These are phyloP conservation scores for Solanum corneliomulleri DNA, from an alignment of 257 asterid genomes.

Conservation along the genomic window DNA sequence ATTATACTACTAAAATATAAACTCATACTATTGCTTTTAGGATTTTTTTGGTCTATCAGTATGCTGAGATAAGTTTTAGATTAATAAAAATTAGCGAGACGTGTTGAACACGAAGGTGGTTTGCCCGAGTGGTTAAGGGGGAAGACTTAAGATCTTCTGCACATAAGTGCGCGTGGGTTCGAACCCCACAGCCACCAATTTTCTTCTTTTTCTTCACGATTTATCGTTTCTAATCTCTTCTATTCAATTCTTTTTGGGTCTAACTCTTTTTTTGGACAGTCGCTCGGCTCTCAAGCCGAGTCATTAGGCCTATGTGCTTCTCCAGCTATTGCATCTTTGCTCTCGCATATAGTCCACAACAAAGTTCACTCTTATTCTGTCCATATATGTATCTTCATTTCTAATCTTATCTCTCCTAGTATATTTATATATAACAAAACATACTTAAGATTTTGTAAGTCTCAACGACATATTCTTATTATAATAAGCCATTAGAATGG, in stretches of 20 bases:
- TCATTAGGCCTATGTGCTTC: too few species aligned
- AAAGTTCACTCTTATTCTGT: background rate
- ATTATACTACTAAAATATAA: background rate
- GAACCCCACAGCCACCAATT: conserved; percentile 22
- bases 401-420: too few species aligned
- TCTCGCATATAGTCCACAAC: too few species aligned
- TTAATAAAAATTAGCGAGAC: background rate
- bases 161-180: conserved; percentile 31
- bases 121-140: conserved; percentile 56
- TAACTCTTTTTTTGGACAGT: background rate
- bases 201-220: background rate
- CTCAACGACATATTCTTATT: background rate
- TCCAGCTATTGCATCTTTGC: too few species aligned
- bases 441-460: background rate
- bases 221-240: background rate
- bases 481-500: background rate
- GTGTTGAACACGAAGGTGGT: background rate
- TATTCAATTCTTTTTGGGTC: background rate
- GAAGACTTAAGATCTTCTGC: conserved; percentile 34
- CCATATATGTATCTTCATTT: background rate
- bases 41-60: background rate
- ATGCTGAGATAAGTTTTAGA: accelerated
- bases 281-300: background rate
- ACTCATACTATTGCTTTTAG: background rate
- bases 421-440: too few species aligned